Evolutionary conservation across 305 asterid genomes (phyloP), one percentile per base, ranked within the genome.

Genomic region (Fraxinus ornus): DNA sequence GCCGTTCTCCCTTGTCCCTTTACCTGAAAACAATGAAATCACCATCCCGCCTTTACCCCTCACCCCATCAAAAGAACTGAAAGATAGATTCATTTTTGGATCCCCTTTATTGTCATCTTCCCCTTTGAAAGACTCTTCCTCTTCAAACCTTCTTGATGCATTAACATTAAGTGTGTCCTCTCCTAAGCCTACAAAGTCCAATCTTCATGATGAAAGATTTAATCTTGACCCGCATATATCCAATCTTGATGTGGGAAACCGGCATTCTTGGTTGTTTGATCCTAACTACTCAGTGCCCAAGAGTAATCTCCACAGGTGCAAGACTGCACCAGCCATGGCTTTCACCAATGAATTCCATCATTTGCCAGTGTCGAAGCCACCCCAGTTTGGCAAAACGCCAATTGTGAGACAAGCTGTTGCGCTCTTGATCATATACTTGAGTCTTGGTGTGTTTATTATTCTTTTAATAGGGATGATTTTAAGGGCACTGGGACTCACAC

Each of bases 391-490:
- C 77, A 89, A 86, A 7, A 49, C 66, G 0, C 83, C 97, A n/a
- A 85, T 92, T 85, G 90, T 95, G 13, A 85, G 90, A 37, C 99
- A 95, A 82, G 94, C 91, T 19, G 88, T 92, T 86, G 60, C 88
- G 73, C 91, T 94, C 12, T 89, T 95, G 93, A 84, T 92, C 3
- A 49, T 95, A 15, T 94, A 95, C 70, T 86, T 95, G 90, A 82
- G 86, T 77, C 89, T 93, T 78, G 99, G 99, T 32, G 99, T 94
- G 77, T 80, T 87, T 79, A 92, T 95, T 95, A 93, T 87, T 88
- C 91, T 17, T 70, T 85, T 5, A 89, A 85, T 62, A 91, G 79
- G 89, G 89, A 92, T 39, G 80, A 89, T 84, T 94, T 95, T 85
- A 85, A 79, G 68, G 96, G 90, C 41, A 80, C 80, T 15, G 93